These are phyloP conservation scores for Penstemon newberryi DNA, from an alignment of 257 asterid species.

Conservation along the genomic window DNA sequence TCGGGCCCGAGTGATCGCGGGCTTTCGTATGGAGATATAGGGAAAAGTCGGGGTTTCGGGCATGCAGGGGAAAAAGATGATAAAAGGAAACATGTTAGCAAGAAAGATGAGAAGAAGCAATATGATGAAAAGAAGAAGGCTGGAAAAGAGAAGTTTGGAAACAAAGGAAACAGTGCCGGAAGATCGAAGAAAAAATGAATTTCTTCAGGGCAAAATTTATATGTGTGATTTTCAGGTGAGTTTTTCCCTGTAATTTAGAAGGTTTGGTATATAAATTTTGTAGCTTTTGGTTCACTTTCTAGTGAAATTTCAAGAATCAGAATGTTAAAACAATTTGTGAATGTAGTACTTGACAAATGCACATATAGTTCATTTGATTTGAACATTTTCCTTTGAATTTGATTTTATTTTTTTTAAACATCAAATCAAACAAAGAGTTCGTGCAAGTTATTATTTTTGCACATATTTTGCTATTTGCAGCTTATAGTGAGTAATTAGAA, in stretches of 20 bases:
- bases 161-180: slow-evolving; percentile 44
- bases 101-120: slow-evolving; percentile 41
- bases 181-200: slow-evolving; percentile 40
- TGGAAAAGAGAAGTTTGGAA: slow-evolving; percentile 47
- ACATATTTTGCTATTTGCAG: too few species aligned
- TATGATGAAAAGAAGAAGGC: slow-evolving; percentile 39
- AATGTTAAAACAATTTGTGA: slow-evolving; percentile 26
- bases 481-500: too few species aligned
- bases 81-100: slow-evolving; percentile 35
- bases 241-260: slow-evolving; percentile 21
- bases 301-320: slow-evolving; percentile 27
- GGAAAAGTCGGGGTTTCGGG: slow-evolving; percentile 22
- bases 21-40: slow-evolving; percentile 16
- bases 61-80: slow-evolving; percentile 39
- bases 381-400: too few species aligned
- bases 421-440: too few species aligned
- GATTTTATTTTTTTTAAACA: too few species aligned
- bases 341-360: slow-evolving; percentile 12
- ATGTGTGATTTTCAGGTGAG: slow-evolving; percentile 28
- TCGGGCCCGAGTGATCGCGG: slow-evolving; percentile 75
- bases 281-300: slow-evolving; percentile 35
- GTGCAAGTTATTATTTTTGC: too few species aligned
- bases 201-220: not conserved
- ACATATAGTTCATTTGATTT: not conserved
- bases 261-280: slow-evolving; percentile 29